These are phyloP conservation scores for Vigna reflexopilosa DNA, from an alignment of 306 rosid species.

Conservation along the genomic window DNA sequence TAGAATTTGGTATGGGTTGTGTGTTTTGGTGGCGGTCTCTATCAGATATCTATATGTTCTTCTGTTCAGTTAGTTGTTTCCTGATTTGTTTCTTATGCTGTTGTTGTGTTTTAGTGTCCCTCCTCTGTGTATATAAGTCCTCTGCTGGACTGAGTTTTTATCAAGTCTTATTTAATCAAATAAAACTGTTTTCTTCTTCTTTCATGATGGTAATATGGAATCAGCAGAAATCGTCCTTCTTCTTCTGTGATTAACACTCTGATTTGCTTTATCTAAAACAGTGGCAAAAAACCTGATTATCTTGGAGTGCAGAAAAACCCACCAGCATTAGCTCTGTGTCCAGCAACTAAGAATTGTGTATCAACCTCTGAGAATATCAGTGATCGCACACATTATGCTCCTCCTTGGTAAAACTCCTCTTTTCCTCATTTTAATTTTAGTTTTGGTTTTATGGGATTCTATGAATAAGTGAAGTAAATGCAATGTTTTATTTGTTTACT, in stretches of 20 bases:
- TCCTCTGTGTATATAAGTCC: too few relatives aligned
- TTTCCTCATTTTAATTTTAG: neutral
- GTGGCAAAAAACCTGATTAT: constrained; percentile 92
- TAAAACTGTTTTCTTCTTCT: too few relatives aligned
- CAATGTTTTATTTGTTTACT: neutral
- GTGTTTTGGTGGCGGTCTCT: constrained; percentile 27
- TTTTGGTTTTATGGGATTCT: neutral
- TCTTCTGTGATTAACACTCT: too few relatives aligned
- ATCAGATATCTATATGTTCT: too few relatives aligned
- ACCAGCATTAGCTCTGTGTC: constrained; percentile 84
- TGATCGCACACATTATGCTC: constrained; percentile 84
- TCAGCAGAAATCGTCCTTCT: too few relatives aligned
- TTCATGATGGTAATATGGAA: too few relatives aligned
- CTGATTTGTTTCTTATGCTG: too few relatives aligned
- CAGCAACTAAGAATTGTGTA: constrained; percentile 88
- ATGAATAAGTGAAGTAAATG: neutral
- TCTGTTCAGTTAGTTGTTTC: too few relatives aligned
- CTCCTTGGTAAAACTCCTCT: constrained; percentile 74
- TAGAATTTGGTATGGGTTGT: constrained; percentile 21
- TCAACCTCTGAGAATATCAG: constrained; percentile 84
- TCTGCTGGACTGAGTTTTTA: too few relatives aligned
- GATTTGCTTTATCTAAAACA: constrained; percentile 1
- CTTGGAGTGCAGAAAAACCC: constrained; percentile 91
- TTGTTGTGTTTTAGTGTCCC: too few relatives aligned
- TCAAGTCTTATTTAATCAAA: too few relatives aligned